Evolutionary conservation across 116 monocot species (phyloP), one percentile per base, ranked within the genome.

Genomic region (Trichopus zeylanicus): DNA sequence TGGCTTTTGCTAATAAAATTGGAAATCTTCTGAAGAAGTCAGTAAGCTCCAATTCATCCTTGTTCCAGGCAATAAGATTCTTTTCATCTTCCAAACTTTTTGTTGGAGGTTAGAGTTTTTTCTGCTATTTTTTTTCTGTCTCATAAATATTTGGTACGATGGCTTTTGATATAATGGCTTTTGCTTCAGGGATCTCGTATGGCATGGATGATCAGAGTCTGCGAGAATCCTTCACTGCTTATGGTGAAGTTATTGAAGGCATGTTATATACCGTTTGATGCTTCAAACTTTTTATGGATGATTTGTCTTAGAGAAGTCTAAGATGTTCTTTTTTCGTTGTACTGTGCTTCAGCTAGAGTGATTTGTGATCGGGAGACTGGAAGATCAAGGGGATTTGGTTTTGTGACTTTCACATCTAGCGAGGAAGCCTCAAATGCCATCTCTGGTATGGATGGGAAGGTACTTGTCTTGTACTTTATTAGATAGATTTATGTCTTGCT

Each of bases 21-120:
- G 90, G 87, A 15, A 79, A 63, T 59, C 57, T 95, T 38, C 51
- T 95, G 3, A 95, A 87, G 71, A 65, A 81, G 70, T 63, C 76
- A 39, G 35, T 63, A 3, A 64, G 66, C 37, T 62, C 70, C 5
- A 83, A 60, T 70, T 73, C 90, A 29, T 79, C 84, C 26, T 31
- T 95, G 23, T 77, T 65, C 63, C 87, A 87, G 57, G 71, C 87
- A 33, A 69, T 97, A 64, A 63, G 97, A 75, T 85, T 70, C 84
- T 91, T 97, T 91, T 97, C 97, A 53, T 83, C 86, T 13, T 97
- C 97, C 28, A 97, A 91, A 64, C 69, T 94, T 52, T 97, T 97
- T 78, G 58, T 97, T 63, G 60, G 60, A 60, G 60, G 60, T 60
- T n/a, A n/a, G n/a, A 4, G 8, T 15, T 3, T 1, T 21, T 46